Conservation (phyloP, 2,329 filamentous ascomycete genomes). For the Alternaria atra region DNA sequence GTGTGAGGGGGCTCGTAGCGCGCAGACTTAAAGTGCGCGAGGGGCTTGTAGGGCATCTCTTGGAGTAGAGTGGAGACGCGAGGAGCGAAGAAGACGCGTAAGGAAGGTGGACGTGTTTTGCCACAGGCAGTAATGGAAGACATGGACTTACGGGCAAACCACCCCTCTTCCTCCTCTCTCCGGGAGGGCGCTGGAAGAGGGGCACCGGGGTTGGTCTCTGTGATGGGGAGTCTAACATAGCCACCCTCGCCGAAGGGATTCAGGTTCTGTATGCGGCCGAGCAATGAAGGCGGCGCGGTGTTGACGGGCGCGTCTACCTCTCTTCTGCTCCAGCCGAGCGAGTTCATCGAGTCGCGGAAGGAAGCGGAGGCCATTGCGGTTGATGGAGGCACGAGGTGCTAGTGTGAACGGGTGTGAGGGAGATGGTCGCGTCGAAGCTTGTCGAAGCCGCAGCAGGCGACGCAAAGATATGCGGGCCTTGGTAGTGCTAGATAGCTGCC, state of each 20-base stretch:
- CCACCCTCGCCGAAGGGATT: slow-evolving; percentile 89
- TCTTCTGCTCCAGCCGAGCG: slow-evolving; percentile 90
- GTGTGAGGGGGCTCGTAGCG: neutral
- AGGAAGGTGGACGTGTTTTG: slow-evolving; percentile 20
- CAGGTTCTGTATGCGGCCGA: slow-evolving; percentile 81
- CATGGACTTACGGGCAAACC: slow-evolving; percentile 83
- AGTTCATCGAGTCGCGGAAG: slow-evolving; percentile 94
- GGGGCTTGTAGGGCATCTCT: slow-evolving; percentile 16
- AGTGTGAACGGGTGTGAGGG: slow-evolving; percentile 2
- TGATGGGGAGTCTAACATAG: slow-evolving; percentile 89
- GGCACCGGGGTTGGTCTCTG: slow-evolving; percentile 77
- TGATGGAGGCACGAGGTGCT: slow-evolving; percentile 29
- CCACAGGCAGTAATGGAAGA: slow-evolving; percentile 48
- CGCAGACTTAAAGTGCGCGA: too few species aligned
- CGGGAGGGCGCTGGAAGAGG: slow-evolving; percentile 84
- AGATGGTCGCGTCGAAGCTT: slow-evolving; percentile 29
- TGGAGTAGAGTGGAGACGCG: slow-evolving; percentile 23
- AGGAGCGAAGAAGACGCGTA: slow-evolving; percentile 18
- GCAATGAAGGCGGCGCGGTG: slow-evolving; percentile 76
- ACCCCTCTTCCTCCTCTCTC: slow-evolving; percentile 93
- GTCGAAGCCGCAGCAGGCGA: slow-evolving; percentile 50
- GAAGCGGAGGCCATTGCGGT: slow-evolving; percentile 80
- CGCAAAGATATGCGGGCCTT: slow-evolving; percentile 38
- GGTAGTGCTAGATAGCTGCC: slow-evolving; percentile 26
- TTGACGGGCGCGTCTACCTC: slow-evolving; percentile 78